Evolutionary conservation across 305 asterid genomes (phyloP).

Genomic region (Petunia hybrid): DNA sequence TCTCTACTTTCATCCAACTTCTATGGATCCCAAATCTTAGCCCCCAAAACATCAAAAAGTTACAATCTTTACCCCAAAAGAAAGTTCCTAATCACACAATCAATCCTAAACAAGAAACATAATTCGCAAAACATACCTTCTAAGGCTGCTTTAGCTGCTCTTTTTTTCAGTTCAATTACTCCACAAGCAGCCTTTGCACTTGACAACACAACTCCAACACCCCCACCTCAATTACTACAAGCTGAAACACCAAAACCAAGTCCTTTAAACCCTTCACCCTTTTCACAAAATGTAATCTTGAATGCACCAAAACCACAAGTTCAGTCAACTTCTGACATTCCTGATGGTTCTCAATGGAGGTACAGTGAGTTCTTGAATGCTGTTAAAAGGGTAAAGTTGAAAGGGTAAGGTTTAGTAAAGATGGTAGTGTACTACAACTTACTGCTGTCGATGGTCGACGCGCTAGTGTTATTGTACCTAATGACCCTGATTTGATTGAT

Average conservation of each 20-base stretch:
- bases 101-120: conserved; percentile 49
- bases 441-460: conserved; percentile 90
- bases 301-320: conserved; percentile 79
- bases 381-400: conserved; percentile 96
- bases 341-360: conserved; percentile 90
- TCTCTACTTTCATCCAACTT: conserved; percentile 66
- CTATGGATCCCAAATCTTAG: conserved; percentile 61
- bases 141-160: conserved; percentile 71
- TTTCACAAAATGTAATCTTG: conserved; percentile 62
- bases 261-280: conserved; percentile 57
- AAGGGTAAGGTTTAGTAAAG: conserved; percentile 87
- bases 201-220: conserved; percentile 53
- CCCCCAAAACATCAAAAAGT: conserved; percentile 59
- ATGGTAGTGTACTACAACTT: conserved; percentile 82
- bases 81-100: conserved; percentile 53
- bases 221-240: conserved; percentile 62
- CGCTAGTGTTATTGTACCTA: conserved; percentile 80
- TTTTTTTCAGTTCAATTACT: conserved; percentile 69
- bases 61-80: conserved; percentile 42
- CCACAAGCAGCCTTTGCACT: conserved; percentile 76
- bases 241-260: conserved; percentile 59
- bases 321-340: conserved; percentile 70
- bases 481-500: conserved; percentile 91
- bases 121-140: conserved; percentile 47
- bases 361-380: conserved; percentile 94